Percentiles rank a stretch among this genome's conserved stretches.
phyloP scores from a whole-genome alignment of 1,284 basidiomycete genomes.

The Rhodotorula sp. region DNA sequence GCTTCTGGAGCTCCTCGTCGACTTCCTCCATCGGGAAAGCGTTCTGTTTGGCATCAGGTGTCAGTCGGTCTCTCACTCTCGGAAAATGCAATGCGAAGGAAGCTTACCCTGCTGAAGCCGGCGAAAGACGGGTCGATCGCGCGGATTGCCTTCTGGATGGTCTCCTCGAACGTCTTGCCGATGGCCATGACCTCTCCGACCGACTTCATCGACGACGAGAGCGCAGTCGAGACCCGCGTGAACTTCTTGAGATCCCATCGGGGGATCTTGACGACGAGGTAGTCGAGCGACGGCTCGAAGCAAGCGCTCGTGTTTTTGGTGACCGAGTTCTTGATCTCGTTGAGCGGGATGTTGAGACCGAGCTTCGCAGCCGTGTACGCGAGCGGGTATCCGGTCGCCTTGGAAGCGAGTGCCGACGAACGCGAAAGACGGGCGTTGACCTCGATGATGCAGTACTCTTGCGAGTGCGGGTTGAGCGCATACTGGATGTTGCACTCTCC shows the following conservation, averaged over 20 bases:
- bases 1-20: conserved; percentile 80
- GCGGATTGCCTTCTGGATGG: conserved; percentile 94
- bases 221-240: conserved; percentile 76
- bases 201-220: conserved; percentile 96
- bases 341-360: conserved; percentile 91
- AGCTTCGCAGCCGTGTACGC: conserved; percentile 99
- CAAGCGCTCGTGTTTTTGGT: conserved; percentile 95
- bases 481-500: conserved; percentile 99
- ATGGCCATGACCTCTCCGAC: conserved; percentile 99
- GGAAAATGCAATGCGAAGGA: not conserved
- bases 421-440: conserved; percentile 99
- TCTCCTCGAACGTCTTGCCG: conserved; percentile 96
- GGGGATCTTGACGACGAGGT: conserved; percentile 96
- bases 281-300: conserved; percentile 98
- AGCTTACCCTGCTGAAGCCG: conserved; percentile 78
- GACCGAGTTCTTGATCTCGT: conserved; percentile 96
- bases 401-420: conserved; percentile 95
- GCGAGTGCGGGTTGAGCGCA: conserved; percentile 88
- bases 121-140: conserved; percentile 92
- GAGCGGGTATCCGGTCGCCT: conserved; percentile 96
- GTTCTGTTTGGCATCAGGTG: conserved; percentile 58
- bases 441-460: conserved; percentile 99
- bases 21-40: conserved; percentile 58
- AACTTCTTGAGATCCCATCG: conserved; percentile 99
- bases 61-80: not conserved